Conservation (phyloP, 2,329 filamentous ascomycete genomes). For the Talaromyces sp. region DNA sequence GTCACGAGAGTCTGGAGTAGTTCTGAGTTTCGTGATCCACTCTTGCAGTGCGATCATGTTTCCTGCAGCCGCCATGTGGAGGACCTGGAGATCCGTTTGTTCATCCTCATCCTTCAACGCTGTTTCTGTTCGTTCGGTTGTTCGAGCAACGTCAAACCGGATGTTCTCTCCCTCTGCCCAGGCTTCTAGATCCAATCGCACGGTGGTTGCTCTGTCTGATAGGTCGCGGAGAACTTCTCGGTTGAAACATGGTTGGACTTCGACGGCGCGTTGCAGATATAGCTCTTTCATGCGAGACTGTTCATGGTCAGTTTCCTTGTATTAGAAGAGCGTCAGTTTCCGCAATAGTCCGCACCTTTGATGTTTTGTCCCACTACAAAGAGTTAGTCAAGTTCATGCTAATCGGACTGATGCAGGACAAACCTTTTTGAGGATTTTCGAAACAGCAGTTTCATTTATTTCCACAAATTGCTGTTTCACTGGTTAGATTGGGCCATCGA, state of each 20-base stretch:
- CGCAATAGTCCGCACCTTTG: slow-evolving; percentile 61
- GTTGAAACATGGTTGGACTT: slow-evolving; percentile 98
- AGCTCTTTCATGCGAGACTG: slow-evolving; percentile 94
- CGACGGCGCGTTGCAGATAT: slow-evolving; percentile 91
- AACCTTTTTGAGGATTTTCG: slow-evolving; percentile 96
- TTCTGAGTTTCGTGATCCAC: slow-evolving; percentile 69
- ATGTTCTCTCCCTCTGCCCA: slow-evolving; percentile 97
- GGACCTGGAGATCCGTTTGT: slow-evolving; percentile 81
- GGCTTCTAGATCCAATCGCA: slow-evolving; percentile 86
- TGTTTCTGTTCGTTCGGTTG: slow-evolving; percentile 39
- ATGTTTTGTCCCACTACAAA: slow-evolving; percentile 90
- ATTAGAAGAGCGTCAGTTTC: slow-evolving; percentile 23
- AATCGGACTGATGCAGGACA: slow-evolving; percentile 24
- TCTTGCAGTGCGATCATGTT: slow-evolving; percentile 77
- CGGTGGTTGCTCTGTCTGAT: slow-evolving; percentile 96
- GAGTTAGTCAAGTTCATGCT: slow-evolving; percentile 1
- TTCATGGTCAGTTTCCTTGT: not conserved
- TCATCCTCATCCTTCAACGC: slow-evolving; percentile 72
- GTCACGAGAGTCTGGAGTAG: slow-evolving; percentile 64
- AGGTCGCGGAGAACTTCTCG: slow-evolving; percentile 93
- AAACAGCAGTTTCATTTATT: slow-evolving; percentile 95
- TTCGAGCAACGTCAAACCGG: slow-evolving; percentile 63
- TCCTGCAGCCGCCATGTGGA: slow-evolving; percentile 77
- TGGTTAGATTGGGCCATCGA: not conserved
- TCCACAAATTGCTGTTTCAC: slow-evolving; percentile 82